Evolutionary conservation across 106 monocot genomes (phyloP).

Genomic region (Dactylorhiza incarnata): DNA sequence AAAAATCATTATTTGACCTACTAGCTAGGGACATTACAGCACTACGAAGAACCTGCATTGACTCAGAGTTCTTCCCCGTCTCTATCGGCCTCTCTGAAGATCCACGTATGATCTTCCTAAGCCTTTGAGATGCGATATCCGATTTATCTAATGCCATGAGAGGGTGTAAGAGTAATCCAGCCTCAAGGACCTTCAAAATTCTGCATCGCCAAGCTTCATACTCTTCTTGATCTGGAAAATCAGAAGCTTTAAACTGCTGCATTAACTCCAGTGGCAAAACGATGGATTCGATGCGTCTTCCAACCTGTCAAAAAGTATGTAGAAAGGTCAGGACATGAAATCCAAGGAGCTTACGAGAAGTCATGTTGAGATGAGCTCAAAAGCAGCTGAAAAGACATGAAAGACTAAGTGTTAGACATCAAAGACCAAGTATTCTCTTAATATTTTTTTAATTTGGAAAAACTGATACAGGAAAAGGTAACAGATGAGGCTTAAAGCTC

Average conservation of each 20-base stretch:
- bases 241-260: slow-evolving; percentile 94
- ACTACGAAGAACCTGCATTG: slow-evolving; percentile 84
- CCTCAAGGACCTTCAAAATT: slow-evolving; percentile 81
- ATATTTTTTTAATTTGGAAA: not conserved
- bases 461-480: not conserved
- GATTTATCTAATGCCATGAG: slow-evolving; percentile 48
- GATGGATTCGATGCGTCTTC: slow-evolving; percentile 74
- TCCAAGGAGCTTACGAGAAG: not conserved
- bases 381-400: not conserved
- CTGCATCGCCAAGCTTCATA: slow-evolving; percentile 65
- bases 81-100: slow-evolving; percentile 68
- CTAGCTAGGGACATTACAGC: slow-evolving; percentile 66
- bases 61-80: slow-evolving; percentile 87
- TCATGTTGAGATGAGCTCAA: not conserved
- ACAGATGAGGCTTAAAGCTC: not conserved
- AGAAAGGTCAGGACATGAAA: not conserved
- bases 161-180: slow-evolving; percentile 82
- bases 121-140: slow-evolving; percentile 53
- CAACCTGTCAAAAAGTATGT: slow-evolving; percentile 41
- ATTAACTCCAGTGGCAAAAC: slow-evolving; percentile 74
- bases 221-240: slow-evolving; percentile 73
- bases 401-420: too few species aligned
- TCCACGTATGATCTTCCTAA: slow-evolving; percentile 57
- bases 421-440: not conserved
- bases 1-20: slow-evolving; percentile 59